phyloP scores from a whole-genome alignment of 2,329 filamentous ascomycete species.

The Dothistroma pini region DNA sequence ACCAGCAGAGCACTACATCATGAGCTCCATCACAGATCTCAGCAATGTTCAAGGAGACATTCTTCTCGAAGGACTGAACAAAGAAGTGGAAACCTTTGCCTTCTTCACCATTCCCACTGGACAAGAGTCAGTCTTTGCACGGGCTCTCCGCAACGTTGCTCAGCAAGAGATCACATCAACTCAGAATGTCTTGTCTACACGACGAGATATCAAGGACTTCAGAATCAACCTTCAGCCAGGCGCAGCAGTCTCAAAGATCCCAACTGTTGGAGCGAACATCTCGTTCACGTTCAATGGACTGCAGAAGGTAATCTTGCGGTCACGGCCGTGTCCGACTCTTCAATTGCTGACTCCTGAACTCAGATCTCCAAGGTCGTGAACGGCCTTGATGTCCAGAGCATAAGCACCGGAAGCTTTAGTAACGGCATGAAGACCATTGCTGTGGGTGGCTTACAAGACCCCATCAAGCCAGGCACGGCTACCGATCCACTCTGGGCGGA shows the following conservation, averaged over 20 bases:
- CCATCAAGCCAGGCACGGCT: constrained; percentile 28
- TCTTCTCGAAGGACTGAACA: constrained; percentile 27
- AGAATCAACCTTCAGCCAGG: constrained; percentile 13
- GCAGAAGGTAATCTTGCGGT: constrained; percentile 21
- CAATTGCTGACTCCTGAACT: not conserved
- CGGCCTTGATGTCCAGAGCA: constrained; percentile 17
- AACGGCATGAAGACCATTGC: constrained; percentile 36
- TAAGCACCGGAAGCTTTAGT: constrained; percentile 13
- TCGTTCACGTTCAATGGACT: constrained; percentile 28
- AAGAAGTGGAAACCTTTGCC: constrained; percentile 28
- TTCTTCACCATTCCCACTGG: constrained; percentile 28
- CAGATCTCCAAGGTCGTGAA: constrained; percentile 29
- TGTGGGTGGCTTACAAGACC: constrained; percentile 19
- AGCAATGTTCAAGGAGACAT: constrained; percentile 31
- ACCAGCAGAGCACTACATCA: constrained; percentile 1
- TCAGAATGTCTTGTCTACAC: constrained; percentile 18
- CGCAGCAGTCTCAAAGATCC: constrained; percentile 10
- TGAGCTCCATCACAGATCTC: constrained; percentile 16
- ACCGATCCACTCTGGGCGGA: constrained; percentile 22
- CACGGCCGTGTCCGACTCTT: not conserved
- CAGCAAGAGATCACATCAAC: constrained; percentile 25
- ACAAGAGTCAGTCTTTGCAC: constrained; percentile 20
- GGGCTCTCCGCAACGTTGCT: constrained; percentile 19
- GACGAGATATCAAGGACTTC: constrained; percentile 23
- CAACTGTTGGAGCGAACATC: constrained; percentile 28